Percentiles rank a stretch among this genome's conserved stretches.
Evolutionary conservation across 2,329 filamentous ascomycete genomes (phyloP).

Genomic region (Madurella fahalii): DNA sequence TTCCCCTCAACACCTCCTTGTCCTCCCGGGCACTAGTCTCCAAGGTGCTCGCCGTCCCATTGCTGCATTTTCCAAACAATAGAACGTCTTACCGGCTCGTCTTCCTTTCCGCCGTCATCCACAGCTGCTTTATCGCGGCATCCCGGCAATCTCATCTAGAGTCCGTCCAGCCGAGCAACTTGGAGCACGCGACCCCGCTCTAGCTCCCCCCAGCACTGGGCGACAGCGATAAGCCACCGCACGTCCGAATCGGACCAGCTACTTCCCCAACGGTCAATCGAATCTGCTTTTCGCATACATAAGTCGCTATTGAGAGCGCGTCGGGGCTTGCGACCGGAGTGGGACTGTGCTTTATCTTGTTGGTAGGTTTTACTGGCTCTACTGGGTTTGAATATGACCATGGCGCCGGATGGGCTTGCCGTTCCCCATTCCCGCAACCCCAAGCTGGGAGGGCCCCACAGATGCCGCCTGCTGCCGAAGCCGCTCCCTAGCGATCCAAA

Average conservation of each 20-base stretch:
- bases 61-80: not conserved
- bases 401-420: constrained; percentile 1
- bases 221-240: not conserved
- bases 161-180: constrained; percentile 9
- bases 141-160: constrained; percentile 9
- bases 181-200: constrained; percentile 25
- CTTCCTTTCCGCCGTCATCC: constrained; percentile 7
- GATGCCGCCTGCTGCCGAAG: constrained; percentile 15
- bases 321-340: not conserved
- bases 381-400: not conserved
- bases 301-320: not conserved
- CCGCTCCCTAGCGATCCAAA: constrained; percentile 3
- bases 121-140: constrained; percentile 1
- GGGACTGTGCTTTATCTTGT: not conserved
- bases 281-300: not conserved
- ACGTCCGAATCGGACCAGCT: not conserved
- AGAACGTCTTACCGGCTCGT: not conserved
- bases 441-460: constrained; percentile 12
- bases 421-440: constrained; percentile 8
- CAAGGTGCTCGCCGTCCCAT: not conserved
- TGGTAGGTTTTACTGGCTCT: constrained; percentile 1
- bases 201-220: not conserved
- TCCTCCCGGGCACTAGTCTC: not conserved
- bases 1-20: not conserved
- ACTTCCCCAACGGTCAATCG: not conserved